Evolutionary conservation across 805 yeast species (phyloP).

Genomic region (Wickerhamomyces bisporus): DNA sequence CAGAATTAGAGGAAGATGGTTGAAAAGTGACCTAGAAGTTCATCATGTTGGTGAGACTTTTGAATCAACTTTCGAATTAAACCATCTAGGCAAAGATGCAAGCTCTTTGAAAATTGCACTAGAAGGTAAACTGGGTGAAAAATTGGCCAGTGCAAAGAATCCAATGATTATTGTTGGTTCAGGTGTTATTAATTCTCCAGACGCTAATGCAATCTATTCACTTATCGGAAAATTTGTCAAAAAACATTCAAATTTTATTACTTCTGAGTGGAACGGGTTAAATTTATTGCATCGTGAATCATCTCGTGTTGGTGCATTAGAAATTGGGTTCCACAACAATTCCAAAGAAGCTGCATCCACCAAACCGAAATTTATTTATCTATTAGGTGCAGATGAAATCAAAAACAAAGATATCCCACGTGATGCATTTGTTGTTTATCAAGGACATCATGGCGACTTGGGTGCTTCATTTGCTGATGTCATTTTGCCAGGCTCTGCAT

Average conservation of each 20-base stretch:
- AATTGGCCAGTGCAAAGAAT: conserved; percentile 56
- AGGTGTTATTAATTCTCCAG: conserved; percentile 64
- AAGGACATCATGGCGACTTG: conserved; percentile 88
- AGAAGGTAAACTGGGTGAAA: conserved; percentile 63
- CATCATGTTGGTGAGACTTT: conserved; percentile 72
- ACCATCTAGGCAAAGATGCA: conserved; percentile 58
- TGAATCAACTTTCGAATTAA: conserved; percentile 67
- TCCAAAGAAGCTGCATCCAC: conserved; percentile 35
- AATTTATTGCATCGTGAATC: conserved; percentile 81
- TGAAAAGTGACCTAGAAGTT: conserved; percentile 60
- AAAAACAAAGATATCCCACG: conserved; percentile 63
- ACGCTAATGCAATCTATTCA: conserved; percentile 56
- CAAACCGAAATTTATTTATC: conserved; percentile 71
- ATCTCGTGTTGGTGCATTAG: conserved; percentile 82
- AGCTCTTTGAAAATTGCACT: conserved; percentile 55
- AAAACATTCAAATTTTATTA: conserved; percentile 52
- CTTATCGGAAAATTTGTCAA: conserved; percentile 56
- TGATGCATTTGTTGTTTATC: conserved; percentile 84
- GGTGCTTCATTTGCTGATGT: conserved; percentile 90
- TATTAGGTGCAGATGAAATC: conserved; percentile 82
- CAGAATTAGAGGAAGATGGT: conserved; percentile 78
- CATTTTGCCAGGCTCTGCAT: conserved; percentile 80
- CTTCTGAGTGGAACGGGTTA: conserved; percentile 76
- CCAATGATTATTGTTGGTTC: conserved; percentile 83
- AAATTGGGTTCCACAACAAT: conserved; percentile 61